phyloP scores from a whole-genome alignment of 176 grass and related monocot genomes.

The Oryza officinalis region DNA sequence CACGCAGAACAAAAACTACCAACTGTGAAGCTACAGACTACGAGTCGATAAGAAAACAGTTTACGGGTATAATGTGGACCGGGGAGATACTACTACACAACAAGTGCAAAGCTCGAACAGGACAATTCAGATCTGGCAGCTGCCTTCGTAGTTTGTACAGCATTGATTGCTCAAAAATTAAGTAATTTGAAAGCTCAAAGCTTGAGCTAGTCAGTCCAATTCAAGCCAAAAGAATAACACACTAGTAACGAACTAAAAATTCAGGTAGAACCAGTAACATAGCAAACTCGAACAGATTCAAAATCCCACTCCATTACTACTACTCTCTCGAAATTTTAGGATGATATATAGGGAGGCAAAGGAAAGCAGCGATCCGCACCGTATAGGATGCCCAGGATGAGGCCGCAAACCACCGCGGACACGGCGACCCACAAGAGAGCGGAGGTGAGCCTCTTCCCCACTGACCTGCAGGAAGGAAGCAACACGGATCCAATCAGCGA shows the following conservation, averaged over 20 bases:
- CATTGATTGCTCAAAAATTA: not conserved
- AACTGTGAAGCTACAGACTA: not conserved
- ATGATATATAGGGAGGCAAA: not conserved
- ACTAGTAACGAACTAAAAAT: not conserved
- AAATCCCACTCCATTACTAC: not conserved
- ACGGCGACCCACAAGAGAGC: constrained; percentile 81
- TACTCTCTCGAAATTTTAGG: not conserved
- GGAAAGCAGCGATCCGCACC: constrained; percentile 31
- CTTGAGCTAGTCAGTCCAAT: not conserved
- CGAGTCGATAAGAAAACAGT: not conserved
- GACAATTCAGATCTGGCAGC: constrained; percentile 18
- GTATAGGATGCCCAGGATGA: constrained; percentile 92
- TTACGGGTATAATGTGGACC: not conserved
- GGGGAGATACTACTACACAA: not conserved
- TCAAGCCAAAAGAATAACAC: not conserved
- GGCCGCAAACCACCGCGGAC: constrained; percentile 75
- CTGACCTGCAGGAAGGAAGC: constrained; percentile 46
- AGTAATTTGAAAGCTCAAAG: constrained; percentile 7
- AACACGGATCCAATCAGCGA: constrained; percentile 40
- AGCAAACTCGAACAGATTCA: not conserved
- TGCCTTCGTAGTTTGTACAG: not conserved
- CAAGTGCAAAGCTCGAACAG: not conserved
- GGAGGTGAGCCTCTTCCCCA: constrained; percentile 77
- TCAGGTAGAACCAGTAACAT: not conserved
- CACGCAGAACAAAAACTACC: not conserved